phyloP scores from a whole-genome alignment of 129 eudicot genomes.

The Escallonia herrerae region DNA sequence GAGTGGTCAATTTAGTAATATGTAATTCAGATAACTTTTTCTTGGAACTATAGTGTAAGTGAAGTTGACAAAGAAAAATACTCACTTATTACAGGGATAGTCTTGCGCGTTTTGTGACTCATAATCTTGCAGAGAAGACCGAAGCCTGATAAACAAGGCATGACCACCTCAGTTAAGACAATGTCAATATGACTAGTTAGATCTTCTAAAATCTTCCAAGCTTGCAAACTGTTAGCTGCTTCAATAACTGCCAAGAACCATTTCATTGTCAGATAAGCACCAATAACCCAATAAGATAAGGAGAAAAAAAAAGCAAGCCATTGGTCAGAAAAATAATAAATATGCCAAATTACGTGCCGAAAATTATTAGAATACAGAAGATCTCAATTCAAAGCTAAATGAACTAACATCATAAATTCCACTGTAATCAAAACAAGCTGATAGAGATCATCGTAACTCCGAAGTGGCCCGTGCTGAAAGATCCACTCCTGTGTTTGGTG shows the following conservation, averaged over 20 bases:
- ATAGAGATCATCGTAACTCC: no score
- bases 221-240: conserved; percentile 84
- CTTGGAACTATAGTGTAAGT: conserved; percentile 5
- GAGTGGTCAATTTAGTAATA: conserved; percentile 20
- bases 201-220: conserved; percentile 71
- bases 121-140: conserved; percentile 76
- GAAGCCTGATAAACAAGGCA: conserved; percentile 76
- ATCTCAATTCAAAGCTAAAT: no score
- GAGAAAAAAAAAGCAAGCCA: no score
- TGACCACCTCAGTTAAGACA: conserved; percentile 72
- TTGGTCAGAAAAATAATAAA: no score
- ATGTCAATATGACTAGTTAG: conserved; percentile 63
- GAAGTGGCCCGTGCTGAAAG: no score
- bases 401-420: no score
- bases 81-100: conserved; percentile 89
- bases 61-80: conserved; percentile 5
- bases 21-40: not conserved
- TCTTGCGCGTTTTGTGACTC: conserved; percentile 77
- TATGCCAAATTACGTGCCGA: no score
- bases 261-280: not conserved
- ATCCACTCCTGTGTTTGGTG: no score
- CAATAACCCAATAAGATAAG: not conserved
- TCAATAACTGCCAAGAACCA: conserved; percentile 68
- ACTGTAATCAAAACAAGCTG: no score
- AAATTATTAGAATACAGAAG: no score